A percentile compares a stretch with the other conserved stretches of the same genome.
Evolutionary conservation across 305 asterid genomes (phyloP).

Genomic region (Fraxinus platypoda): DNA sequence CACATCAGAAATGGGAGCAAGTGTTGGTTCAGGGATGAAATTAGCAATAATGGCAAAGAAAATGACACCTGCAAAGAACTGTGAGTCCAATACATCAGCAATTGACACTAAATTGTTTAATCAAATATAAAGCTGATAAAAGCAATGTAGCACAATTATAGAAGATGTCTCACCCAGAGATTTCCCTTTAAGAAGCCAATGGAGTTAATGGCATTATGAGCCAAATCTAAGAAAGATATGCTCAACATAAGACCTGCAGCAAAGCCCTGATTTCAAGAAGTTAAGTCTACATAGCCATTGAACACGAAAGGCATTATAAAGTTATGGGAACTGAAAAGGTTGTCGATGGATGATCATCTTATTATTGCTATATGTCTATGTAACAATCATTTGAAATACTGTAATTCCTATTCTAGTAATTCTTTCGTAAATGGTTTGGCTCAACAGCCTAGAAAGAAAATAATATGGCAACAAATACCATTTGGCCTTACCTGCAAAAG

Average conservation of each 20-base stretch:
- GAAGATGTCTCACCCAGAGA: constrained; percentile 53
- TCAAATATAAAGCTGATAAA: neutral
- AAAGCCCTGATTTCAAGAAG: constrained; percentile 48
- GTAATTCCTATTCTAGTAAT: neutral
- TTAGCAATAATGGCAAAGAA: constrained; percentile 68
- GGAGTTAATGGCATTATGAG: constrained; percentile 79
- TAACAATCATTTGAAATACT: neutral
- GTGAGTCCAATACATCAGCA: constrained; percentile 31
- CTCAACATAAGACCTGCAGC: constrained; percentile 87
- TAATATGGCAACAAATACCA: neutral
- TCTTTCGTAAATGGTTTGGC: neutral
- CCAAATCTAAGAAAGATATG: constrained; percentile 79
- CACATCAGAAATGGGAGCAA: constrained; percentile 47
- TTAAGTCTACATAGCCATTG: neutral
- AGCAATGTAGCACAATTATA: neutral
- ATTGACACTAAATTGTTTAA: constrained; percentile 14
- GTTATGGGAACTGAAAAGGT: neutral
- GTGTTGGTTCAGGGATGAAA: constrained; percentile 77
- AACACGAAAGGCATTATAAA: neutral
- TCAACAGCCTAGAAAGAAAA: neutral
- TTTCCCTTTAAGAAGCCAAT: constrained; percentile 76
- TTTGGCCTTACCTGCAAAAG: constrained; percentile 67
- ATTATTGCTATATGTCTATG: neutral
- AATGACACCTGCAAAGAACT: constrained; percentile 84
- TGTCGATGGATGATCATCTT: neutral